Evolutionary conservation across 305 asterid species (phyloP), one percentile per base, ranked within the genome.

Genomic region (Fraxinus greggii): DNA sequence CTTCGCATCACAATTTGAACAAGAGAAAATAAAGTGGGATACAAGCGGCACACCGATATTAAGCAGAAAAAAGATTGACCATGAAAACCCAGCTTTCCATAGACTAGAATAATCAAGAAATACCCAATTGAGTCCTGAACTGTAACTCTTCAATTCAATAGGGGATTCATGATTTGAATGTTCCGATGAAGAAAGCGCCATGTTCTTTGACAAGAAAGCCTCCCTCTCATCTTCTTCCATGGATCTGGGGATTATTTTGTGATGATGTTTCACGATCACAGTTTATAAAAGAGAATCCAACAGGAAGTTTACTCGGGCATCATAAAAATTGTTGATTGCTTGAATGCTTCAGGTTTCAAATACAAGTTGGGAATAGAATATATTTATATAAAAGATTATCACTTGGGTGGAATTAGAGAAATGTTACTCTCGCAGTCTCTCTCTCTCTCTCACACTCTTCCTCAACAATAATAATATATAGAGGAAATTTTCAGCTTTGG

Each of bases 41-140:
- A 91, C 88, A 13, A 92, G 69, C 0, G 99, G 99, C 17, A 95
- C 91, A 13, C 88, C 92, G 19, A 95, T 82, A 15, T 92, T 84
- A 1, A 95, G 92, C 63, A 95, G 78, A 32, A 89, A 89, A 87
- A 95, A 95, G 26, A 95, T 80, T 0, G 97, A 92, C 98, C 99
- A 95, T 0, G 99, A 95, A 0, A 93, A 88, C 79, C 93, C 89
- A 2, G 95, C 89, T 59, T 85, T 86, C 97, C 97, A 95, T 19
- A 92, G 6, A 72, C 79, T 91, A 0, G 98, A 91, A 31, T 92
- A 92, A 77, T 95, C 99, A 1, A 94, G 90, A 75, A 92, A 93
- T 5, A 93, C 84, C 98, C 98, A 95, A 78, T 86, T 88, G 0
- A 93, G 82, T 73, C 93, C 92, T 17, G 93, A 86, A 48, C 86